Base-by-base conservation (phyloP, 2,329 filamentous ascomycete species). In the Hypomyces perniciosus region DNA sequence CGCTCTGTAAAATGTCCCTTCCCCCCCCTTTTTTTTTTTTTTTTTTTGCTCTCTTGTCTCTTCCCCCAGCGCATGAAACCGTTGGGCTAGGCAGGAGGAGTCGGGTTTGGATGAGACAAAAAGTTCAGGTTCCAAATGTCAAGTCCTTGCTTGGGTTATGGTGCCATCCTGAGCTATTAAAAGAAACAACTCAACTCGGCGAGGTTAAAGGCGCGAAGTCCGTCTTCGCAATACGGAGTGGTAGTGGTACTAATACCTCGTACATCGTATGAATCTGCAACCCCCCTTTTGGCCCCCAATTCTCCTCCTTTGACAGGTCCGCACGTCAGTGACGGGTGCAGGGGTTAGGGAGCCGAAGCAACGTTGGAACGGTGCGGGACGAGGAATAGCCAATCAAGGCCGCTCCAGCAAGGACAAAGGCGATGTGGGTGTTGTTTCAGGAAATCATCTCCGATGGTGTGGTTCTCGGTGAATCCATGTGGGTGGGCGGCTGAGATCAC, bases 361-460 rank as follows among this genome's bases (percentile, higher is more conserved):
- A 37, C 8, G 44, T 13, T 27, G 51, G 45, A n/a, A 30, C 42
- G 30, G 50, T 30, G 13, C 34, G 33, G 13, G 41, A 29, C 31
- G 34, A 43, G 13, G 27, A 48, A 39, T 29, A 38, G 26, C 46
- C 44, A 46, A 49, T 46, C 42, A 50, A 29, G 10, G 37, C 27
- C 29, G 39, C 46, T 20, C 30, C 51, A 41, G 33, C 35, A 13
- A 29, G 40, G 40, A 26, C 40, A 42, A 12, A 26, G 12, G n/a
- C 12, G 26, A 20, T 40, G 30, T 33, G 42, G 51, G 42, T 45
- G 31, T 52, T 49, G 51, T 49, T 42, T 53, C 46, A 50, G 51
- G 51, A 53, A 53, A 50, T 53, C 51, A 53, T 53, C 46, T 53
- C 51, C 51, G 51, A 50, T 49, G 50, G 45, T 46, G 46, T 39